Evolutionary conservation across 2,329 filamentous ascomycete species (phyloP).

Genomic region (Trichophyton rubrum): DNA sequence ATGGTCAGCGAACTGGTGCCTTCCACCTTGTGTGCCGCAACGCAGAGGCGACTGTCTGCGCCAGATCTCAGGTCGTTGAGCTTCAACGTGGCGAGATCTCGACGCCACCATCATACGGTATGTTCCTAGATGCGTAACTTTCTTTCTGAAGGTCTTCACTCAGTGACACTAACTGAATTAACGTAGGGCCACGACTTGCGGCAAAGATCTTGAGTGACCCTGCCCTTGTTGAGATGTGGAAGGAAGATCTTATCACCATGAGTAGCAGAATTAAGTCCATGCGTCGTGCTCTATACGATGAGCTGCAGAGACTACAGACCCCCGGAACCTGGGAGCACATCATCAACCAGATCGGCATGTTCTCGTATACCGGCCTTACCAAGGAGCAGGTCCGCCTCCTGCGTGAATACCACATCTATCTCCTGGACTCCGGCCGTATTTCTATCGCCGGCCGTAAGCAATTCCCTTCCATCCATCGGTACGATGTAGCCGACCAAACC

Average conservation of each 20-base stretch:
- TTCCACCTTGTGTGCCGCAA: constrained; percentile 51
- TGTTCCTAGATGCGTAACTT: neutral
- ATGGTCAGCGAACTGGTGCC: constrained; percentile 87
- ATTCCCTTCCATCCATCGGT: neutral
- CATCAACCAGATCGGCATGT: constrained; percentile 56
- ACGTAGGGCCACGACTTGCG: constrained; percentile 15
- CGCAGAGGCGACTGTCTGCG: constrained; percentile 42
- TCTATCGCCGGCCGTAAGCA: constrained; percentile 18
- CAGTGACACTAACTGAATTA: neutral
- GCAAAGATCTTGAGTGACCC: constrained; percentile 56
- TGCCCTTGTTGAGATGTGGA: constrained; percentile 72
- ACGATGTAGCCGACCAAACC: neutral
- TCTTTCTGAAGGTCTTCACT: neutral
- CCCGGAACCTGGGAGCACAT: constrained; percentile 97
- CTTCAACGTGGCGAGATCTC: constrained; percentile 87
- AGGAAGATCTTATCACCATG: constrained; percentile 81
- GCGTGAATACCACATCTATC: constrained; percentile 19
- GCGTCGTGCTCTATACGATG: constrained; percentile 63
- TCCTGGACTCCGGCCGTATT: constrained; percentile 18
- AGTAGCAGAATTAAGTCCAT: constrained; percentile 85
- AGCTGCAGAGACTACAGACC: constrained; percentile 71
- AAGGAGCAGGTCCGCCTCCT: constrained; percentile 15
- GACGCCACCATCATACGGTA: constrained; percentile 75
- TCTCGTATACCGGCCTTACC: constrained; percentile 21
- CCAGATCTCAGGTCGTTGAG: constrained; percentile 73